These are phyloP conservation scores for Rubia yunnanensis DNA, from an alignment of 257 asterid species.

Conservation along the genomic window DNA sequence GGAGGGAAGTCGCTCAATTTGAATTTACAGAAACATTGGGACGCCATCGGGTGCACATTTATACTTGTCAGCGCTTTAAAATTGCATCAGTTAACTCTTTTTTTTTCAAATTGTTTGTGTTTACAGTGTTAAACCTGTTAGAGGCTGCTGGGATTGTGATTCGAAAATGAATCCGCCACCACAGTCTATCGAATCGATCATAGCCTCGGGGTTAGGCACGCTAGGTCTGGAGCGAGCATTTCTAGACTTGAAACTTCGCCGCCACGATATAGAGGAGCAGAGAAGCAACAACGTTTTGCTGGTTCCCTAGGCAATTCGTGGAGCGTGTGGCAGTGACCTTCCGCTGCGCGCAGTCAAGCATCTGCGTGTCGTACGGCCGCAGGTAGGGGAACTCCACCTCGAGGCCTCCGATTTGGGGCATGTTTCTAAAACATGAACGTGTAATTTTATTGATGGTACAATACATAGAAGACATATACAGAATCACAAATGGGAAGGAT, in stretches of 20 bases:
- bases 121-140: constrained; percentile 28
- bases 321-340: constrained; percentile 73
- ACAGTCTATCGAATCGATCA: constrained; percentile 56
- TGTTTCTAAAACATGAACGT: no score
- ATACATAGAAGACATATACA: no score
- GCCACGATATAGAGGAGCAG: constrained; percentile 90
- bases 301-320: constrained; percentile 93
- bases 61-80: no score
- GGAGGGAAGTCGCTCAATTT: no score
- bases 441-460: no score
- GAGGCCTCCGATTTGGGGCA: constrained; percentile 65
- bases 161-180: constrained; percentile 96
- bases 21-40: no score
- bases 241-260: constrained; percentile 46
- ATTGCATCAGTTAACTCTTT: no score
- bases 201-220: constrained; percentile 62
- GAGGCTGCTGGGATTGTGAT: constrained; percentile 50
- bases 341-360: constrained; percentile 66
- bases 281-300: constrained; percentile 88
- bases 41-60: no score
- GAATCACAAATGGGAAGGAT: no score
- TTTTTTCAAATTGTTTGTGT: no score
- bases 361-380: constrained; percentile 90
- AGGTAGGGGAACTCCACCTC: constrained; percentile 84
- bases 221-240: constrained; percentile 30